phyloP scores from a whole-genome alignment of 2,329 filamentous ascomycete genomes.

The Aspergillus arachidicola region DNA sequence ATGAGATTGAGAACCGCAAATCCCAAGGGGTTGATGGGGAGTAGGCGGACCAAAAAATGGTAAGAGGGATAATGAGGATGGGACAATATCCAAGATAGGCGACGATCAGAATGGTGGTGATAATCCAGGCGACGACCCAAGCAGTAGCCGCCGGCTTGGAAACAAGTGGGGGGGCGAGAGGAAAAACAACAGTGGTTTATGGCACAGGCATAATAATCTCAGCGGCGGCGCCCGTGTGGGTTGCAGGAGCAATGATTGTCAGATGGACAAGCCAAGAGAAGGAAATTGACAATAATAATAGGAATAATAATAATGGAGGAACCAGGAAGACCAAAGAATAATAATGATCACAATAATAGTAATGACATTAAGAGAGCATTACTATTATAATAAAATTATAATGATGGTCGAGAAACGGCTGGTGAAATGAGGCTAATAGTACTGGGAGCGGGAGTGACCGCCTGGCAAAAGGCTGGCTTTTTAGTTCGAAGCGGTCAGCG shows the following conservation, averaged over 20 bases:
- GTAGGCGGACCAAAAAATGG: neutral
- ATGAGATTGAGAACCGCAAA: constrained; percentile 5
- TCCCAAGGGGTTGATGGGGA: neutral
- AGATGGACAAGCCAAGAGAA: constrained; percentile 1
- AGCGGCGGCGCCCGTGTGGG: neutral
- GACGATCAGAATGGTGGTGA: constrained; percentile 4
- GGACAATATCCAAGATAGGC: neutral
- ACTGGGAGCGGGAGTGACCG: constrained; percentile 1
- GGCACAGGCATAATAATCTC: constrained; percentile 1
- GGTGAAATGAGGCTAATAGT: neutral
- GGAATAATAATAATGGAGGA: neutral
- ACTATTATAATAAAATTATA: neutral
- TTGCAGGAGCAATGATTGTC: neutral
- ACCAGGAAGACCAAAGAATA: neutral
- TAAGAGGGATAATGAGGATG: neutral
- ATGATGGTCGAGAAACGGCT: neutral
- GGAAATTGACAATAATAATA: neutral
- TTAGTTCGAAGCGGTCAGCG: neutral
- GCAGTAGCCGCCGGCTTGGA: neutral
- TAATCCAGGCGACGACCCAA: neutral
- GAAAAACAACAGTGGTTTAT: constrained; percentile 3
- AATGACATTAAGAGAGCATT: neutral
- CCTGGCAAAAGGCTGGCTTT: neutral
- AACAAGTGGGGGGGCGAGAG: neutral
- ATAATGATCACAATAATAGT: neutral